Evolutionary conservation across 768 basidiomycete species (phyloP), one percentile per base, ranked within the genome.

Genomic region (Boletales sp.): DNA sequence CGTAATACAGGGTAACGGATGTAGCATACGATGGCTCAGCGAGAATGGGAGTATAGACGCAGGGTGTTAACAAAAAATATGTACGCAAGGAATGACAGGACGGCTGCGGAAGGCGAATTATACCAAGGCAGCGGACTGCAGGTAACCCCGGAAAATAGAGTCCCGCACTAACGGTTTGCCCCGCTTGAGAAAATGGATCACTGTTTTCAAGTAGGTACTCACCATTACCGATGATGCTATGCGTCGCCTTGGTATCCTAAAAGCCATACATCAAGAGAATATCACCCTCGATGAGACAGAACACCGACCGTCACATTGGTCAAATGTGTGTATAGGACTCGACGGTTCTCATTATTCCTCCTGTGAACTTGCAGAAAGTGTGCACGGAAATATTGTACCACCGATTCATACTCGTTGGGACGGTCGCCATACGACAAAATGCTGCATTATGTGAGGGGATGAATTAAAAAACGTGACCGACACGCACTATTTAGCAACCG

Each of bases 311-410:
- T 86, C 19, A 87, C 88, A 56, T 81, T 90, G 8, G 88, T 91
- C 61, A 90, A 74, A 64, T 90, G 90, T 4, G 83, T 84, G 62
- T 89, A 92, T 3, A 92, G 70, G n/a, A 87, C 86, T 44, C 89
- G 80, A 37, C 82, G 78, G 57, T 86, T 85, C 58, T 89, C 83
- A 56, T 90, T 89, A 51, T 88, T 91, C 55, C 79, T 78, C 58
- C 83, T 73, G 64, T 90, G 88, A 15, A 87, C 67, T 66, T 92
- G 88, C 52, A 88, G 70, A 70, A 93, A 93, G 59, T 92, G 90
- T 32, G 87, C 85, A 10, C 87, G 84, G 79, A 93, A 92, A 69
- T 92, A 92, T 61, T 86, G 82, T 38, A 89, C 82, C 18, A 89
- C 87, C 5, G 84, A 81, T 50, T 90, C 86, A 59, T 84, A 90